These are phyloP conservation scores for Corylus heterophylla DNA, from an alignment of 306 rosid genomes.

Conservation along the genomic window DNA sequence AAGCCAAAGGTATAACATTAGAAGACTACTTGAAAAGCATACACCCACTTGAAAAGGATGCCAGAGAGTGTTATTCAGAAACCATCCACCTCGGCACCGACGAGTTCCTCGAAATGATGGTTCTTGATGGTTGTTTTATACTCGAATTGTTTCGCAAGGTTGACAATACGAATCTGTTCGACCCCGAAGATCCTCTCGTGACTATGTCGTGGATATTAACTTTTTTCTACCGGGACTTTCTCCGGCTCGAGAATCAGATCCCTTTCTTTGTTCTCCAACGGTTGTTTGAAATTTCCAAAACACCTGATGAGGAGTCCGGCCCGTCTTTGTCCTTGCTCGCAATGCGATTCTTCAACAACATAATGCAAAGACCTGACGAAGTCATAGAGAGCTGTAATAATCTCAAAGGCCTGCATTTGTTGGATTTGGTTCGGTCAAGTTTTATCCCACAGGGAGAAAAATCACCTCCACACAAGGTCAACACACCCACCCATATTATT, in stretches of 20 bases:
- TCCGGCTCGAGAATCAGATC: slow-evolving; percentile 48
- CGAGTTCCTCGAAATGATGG: slow-evolving; percentile 38
- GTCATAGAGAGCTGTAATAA: slow-evolving; percentile 5
- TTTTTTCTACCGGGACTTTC: slow-evolving; percentile 30
- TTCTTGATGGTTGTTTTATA: slow-evolving; percentile 48
- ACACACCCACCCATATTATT: not conserved
- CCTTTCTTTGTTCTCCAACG: slow-evolving; percentile 35
- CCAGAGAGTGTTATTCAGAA: slow-evolving; percentile 32
- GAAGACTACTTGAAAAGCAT: slow-evolving; percentile 8
- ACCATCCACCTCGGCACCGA: slow-evolving; percentile 8
- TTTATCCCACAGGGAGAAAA: not conserved
- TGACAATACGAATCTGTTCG: not conserved
- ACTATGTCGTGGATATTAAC: slow-evolving; percentile 34
- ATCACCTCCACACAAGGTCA: not conserved
- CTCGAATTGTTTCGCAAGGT: slow-evolving; percentile 32
- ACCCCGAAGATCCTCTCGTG: slow-evolving; percentile 30
- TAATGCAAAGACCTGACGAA: slow-evolving; percentile 20
- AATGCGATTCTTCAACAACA: slow-evolving; percentile 34
- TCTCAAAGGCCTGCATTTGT: slow-evolving; percentile 31
- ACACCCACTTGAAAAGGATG: not conserved
- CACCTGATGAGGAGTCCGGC: not conserved
- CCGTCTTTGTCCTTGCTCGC: slow-evolving; percentile 28
- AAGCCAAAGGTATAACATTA: not conserved
- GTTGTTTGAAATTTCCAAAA: slow-evolving; percentile 24
- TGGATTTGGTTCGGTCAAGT: slow-evolving; percentile 33